Evolutionary conservation across 352 stramenopile species (phyloP).

Genomic region (Globisporangium irregulare): DNA sequence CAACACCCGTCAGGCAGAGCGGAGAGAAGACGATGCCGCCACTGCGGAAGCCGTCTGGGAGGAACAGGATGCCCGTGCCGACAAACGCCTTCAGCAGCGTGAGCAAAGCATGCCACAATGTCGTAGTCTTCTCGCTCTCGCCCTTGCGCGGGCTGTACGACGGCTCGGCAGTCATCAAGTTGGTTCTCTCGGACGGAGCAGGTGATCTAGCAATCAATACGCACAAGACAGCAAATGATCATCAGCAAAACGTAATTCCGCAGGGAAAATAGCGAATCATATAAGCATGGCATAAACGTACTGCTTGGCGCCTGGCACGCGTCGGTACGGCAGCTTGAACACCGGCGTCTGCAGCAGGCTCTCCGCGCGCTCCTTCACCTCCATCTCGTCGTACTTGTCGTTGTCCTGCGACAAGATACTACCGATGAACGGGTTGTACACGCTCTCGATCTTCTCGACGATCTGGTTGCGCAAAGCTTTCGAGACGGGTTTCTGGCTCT

Average conservation of each 20-base stretch:
- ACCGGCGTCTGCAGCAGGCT: constrained; percentile 71
- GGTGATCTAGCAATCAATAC: constrained; percentile 19
- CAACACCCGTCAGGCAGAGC: constrained; percentile 58
- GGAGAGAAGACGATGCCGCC: constrained; percentile 75
- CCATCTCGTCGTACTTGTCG: constrained; percentile 75
- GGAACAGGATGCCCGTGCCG: constrained; percentile 74
- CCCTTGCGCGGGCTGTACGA: constrained; percentile 27
- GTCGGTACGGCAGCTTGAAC: constrained; percentile 30
- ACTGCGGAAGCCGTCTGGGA: constrained; percentile 71
- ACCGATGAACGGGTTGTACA: constrained; percentile 84
- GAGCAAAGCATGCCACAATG: constrained; percentile 72
- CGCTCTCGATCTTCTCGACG: constrained; percentile 62
- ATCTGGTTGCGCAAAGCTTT: constrained; percentile 65
- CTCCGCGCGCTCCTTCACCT: constrained; percentile 53
- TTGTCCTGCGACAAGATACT: constrained; percentile 83
- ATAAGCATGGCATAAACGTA: neutral
- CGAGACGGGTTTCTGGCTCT: constrained; percentile 36
- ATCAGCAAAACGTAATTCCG: neutral
- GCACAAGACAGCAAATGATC: neutral
- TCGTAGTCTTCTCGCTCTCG: constrained; percentile 64
- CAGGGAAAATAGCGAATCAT: neutral
- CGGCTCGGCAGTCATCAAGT: constrained; percentile 25
- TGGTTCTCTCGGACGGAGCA: constrained; percentile 32
- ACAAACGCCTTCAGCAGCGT: constrained; percentile 84
- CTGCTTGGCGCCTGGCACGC: constrained; percentile 8